Percentiles rank a stretch among this genome's conserved stretches.
Evolutionary conservation across 305 asterid species (phyloP).

Genomic region (Fraxinus baroniana): DNA sequence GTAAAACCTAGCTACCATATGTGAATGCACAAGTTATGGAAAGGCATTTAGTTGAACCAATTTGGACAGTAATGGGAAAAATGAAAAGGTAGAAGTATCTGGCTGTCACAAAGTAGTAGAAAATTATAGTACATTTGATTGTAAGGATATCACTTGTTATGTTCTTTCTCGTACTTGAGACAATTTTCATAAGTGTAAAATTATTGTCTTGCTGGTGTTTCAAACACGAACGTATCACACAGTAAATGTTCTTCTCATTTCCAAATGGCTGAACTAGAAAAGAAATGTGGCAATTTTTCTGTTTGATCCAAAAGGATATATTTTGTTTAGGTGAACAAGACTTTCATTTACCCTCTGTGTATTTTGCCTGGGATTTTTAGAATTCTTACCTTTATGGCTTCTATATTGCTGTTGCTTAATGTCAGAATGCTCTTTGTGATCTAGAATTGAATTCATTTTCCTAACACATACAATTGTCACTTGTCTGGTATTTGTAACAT

Average conservation of each 20-base stretch:
- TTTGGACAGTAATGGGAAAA: neutral
- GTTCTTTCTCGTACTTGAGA: neutral
- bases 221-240: neutral
- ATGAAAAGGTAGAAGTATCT: neutral
- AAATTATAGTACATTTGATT: neutral
- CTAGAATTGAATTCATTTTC: neutral
- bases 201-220: neutral
- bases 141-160: neutral
- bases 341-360: neutral
- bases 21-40: neutral
- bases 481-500: slow-evolving; percentile 20
- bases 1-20: neutral
- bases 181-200: neutral
- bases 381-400: neutral
- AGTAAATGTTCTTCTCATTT: neutral
- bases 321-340: neutral
- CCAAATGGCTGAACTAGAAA: neutral
- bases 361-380: neutral
- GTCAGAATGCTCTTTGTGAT: neutral
- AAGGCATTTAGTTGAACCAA: neutral
- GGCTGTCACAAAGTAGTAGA: neutral
- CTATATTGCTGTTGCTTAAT: neutral
- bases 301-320: neutral
- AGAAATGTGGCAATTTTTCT: neutral
- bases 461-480: neutral